Base-by-base conservation (phyloP, 1,284 basidiomycete species). In the Inonotus obliquus region DNA sequence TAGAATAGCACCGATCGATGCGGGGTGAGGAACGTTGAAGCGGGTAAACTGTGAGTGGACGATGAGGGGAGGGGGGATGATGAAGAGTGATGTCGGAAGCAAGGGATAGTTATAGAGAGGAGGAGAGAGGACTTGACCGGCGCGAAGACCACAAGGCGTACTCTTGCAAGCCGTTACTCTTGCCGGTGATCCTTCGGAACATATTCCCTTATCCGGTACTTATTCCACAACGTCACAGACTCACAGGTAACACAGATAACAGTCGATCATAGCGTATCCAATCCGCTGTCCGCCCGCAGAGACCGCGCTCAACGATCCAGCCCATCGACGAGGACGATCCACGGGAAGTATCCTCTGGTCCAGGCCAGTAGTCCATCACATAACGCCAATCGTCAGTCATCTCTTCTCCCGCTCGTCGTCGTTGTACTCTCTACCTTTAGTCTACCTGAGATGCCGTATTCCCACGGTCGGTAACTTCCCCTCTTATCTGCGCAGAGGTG, bases 1-100 rank as follows among this genome's bases (percentile, higher is more conserved):
- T 25, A 54, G 59, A 56, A 61, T 49, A 51, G 59, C 48, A 37
- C 39, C 58, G 51, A 60, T 60, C 58, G 58, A 60, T 60, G 82
- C 19, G 74, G 73, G 41, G 75, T 77, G 63, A 76, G 78, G 47
- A 77, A 76, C 51, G 67, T 66, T 21, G 60, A 69, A 70, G 0
- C 69, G 9, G 69, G 61, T 66, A 75, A 69, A 66, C 74, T 75
- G 21, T 52, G 9, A 32, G 32, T 32, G 32, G 48, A 13, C 17
- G 48, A 23, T 49, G 48, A 49, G 14, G 7, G 21, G 10, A 49
- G 23, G 19, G 23, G 47, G 17, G 21, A 10, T 39, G 48, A 48
- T 38, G 51, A 17, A 27, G 49, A 32, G 27, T 6, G 2, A 19
- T 1, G 27, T 35, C 4, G 27, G 48, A 49, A 21, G 9, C 9